A percentile compares a stretch with the other conserved stretches of the same genome.
phyloP scores from a whole-genome alignment of 345 rosid species.

The Hibiscus syriacus region DNA sequence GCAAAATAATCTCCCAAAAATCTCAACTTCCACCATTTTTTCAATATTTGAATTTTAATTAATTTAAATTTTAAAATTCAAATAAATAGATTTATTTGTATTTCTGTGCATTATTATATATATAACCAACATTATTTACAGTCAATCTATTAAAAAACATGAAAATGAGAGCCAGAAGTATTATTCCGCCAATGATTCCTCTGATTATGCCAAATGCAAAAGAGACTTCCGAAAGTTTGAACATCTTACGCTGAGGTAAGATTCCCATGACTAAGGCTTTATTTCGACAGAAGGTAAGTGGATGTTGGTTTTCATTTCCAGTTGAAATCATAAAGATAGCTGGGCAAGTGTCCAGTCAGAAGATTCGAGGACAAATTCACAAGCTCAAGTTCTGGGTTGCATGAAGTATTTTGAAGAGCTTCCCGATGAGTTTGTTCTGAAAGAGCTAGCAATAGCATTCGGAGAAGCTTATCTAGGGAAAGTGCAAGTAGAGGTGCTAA shows the following conservation, averaged over 20 bases:
- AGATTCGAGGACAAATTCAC: no score
- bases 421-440: conserved; percentile 81
- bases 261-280: conserved; percentile 93
- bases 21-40: no score
- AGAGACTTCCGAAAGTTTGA: conserved; percentile 26
- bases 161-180: conserved; percentile 41
- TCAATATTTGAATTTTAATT: no score
- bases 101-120: no score
- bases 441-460: no score
- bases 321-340: conserved; percentile 43
- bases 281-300: conserved; percentile 71
- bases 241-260: conserved; percentile 42
- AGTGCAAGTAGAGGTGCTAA: conserved; percentile 49
- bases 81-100: no score
- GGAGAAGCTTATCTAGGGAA: conserved; percentile 59
- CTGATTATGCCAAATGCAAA: conserved; percentile 48
- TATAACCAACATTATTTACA: no score
- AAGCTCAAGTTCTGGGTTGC: conserved; percentile 43
- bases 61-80: no score
- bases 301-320: conserved; percentile 37
- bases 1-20: no score
- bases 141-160: conserved; percentile 32
- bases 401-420: conserved; percentile 66
- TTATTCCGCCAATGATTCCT: conserved; percentile 48
- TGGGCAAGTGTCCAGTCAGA: conserved; percentile 68